Evolutionary conservation across 148 eudicot genomes (phyloP).

Genomic region (Chenopodium album): DNA sequence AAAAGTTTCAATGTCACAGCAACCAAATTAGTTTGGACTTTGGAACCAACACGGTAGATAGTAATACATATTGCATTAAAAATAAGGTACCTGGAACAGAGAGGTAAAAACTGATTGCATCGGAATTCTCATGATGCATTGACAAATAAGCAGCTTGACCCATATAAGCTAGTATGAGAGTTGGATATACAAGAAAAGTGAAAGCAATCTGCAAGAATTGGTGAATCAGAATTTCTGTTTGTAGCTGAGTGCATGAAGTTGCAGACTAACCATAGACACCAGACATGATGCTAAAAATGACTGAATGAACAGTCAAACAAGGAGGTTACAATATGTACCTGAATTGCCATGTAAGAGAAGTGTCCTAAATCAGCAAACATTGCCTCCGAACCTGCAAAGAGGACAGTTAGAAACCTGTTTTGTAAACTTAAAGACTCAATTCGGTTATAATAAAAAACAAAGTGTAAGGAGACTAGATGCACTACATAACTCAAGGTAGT

Average conservation of each 20-base stretch:
- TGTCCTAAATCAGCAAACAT: conserved; percentile 99
- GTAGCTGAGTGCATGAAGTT: background rate
- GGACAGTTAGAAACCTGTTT: background rate
- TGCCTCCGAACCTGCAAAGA: conserved; percentile 78
- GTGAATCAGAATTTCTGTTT: background rate
- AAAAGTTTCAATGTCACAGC: conserved; percentile 2
- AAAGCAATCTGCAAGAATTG: conserved; percentile 71
- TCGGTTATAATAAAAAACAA: background rate
- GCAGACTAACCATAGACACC: background rate
- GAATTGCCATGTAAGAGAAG: conserved; percentile 86
- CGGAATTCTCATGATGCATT: conserved; percentile 59
- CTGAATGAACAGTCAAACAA: background rate
- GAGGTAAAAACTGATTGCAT: conserved; percentile 71
- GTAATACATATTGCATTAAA: background rate
- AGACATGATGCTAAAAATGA: background rate
- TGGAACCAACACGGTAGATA: background rate
- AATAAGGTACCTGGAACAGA: conserved; percentile 73
- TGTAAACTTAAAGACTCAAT: background rate
- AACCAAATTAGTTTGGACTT: background rate
- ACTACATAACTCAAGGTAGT: background rate
- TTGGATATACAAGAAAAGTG: conserved; percentile 81
- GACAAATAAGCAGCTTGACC: conserved; percentile 95
- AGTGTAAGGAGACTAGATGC: background rate
- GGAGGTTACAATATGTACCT: conserved; percentile 43
- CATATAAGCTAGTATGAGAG: conserved; percentile 82